Base-by-base conservation (phyloP, 495 filamentous ascomycete species). In the Aspergillus mulundensis region DNA sequence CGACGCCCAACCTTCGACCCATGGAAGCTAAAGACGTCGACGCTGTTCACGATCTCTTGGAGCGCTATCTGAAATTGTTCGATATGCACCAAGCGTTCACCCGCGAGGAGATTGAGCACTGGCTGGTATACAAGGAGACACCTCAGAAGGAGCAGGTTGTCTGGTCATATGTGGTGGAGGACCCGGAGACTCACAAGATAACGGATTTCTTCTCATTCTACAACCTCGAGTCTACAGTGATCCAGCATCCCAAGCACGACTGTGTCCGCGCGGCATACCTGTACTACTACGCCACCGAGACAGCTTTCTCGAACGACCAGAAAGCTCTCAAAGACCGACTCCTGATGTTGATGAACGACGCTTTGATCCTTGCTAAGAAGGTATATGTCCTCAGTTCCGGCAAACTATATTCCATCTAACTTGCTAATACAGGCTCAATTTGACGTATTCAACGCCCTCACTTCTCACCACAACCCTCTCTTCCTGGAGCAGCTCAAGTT, bases 151-250 rank as follows among this genome's bases (percentile, higher is more conserved):
- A 96, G 47, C 90, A 91, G 67, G 89, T 96, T 5, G 81, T 97
- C 18, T 98, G 88, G 87, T 81, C 84, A 4, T 97, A 92, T 60
- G 93, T 98, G 21, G 88, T 95, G 24, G 94, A 98, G 73, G 79
- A 88, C 50, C 74, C 85, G 8, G 62, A 80, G 20, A 84, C 77
- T 21, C 82, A 87, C 48, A 93, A 91, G 65, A 90, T 98, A 64
- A 95, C 89, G 25, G 94, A 98, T 71, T 97, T 95, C 71, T 85
- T 97, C 73, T 96, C 91, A 14, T 98, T 97, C 73, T 97, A 97
- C 73, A 82, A 80, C 64, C 84, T 98, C n/a, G 90, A 95, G 63
- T 95, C 90, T 3, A 90, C 90, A 2, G 89, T 96, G 45, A 92
- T 97, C 53, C 77, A 84, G 38, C 82, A 88, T 64, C 74, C 80